Conservation (phyloP, 2,329 filamentous ascomycete species). For the Aspergillus sp. region DNA sequence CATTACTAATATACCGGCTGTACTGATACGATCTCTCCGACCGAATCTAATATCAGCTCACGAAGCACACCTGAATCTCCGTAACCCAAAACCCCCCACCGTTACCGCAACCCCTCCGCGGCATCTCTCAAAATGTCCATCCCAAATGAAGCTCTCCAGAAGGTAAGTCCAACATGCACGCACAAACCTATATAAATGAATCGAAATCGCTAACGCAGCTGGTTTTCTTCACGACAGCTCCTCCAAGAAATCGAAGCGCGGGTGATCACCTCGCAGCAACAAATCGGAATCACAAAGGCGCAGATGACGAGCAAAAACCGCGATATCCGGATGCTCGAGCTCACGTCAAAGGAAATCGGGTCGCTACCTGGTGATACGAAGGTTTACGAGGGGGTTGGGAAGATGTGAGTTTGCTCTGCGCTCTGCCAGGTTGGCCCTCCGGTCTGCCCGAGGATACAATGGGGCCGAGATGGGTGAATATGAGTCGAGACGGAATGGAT, state of each 20-base stretch:
- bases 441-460: background rate
- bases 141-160: conserved; percentile 88
- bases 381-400: conserved; percentile 92
- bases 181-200: conserved; percentile 1
- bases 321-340: conserved; percentile 81
- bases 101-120: conserved; percentile 1
- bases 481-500: background rate
- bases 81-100: background rate
- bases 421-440: background rate
- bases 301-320: conserved; percentile 84
- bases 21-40: background rate
- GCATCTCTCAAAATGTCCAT: conserved; percentile 70
- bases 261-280: conserved; percentile 83
- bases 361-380: conserved; percentile 71
- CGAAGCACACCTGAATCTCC: background rate
- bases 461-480: no score
- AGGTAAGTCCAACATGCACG: conserved; percentile 56
- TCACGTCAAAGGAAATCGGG: conserved; percentile 82
- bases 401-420: conserved; percentile 69
- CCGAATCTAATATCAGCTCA: background rate
- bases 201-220: background rate
- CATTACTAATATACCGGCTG: background rate
- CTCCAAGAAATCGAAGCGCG: conserved; percentile 93
- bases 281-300: conserved; percentile 80
- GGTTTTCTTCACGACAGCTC: conserved; percentile 55